Evolutionary conservation across 441 rosid species (phyloP), one percentile per base, ranked within the genome.

Genomic region (Croton setiger): DNA sequence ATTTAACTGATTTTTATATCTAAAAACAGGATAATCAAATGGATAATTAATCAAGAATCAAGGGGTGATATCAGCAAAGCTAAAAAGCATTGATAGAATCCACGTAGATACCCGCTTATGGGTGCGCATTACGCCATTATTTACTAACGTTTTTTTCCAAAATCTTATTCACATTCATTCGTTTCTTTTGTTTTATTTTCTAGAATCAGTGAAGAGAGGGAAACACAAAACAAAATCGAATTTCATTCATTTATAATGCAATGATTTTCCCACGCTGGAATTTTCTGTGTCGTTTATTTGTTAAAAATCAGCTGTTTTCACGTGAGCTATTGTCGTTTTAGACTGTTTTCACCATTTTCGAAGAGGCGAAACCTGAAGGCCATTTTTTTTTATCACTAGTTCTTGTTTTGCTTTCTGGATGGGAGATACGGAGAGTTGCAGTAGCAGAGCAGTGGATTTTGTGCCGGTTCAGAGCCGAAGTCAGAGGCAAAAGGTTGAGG

Each of bases 381-480:
- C n/a, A n/a, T 15, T 39, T 17, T 13, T 3, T 35, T 57, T 55
- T 27, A 7, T 14, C 27, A 18, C 18, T 35, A 55, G 13, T 64
- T 53, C 52, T 45, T 37, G 56, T 71, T 27, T 43, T 33, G 53
- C 13, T 39, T 48, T 49, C 70, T 66, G 55, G 78, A 87, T 81
- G 86, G 86, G 72, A 71, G 88, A 82, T 44, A 71, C 85, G 44
- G 90, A 81, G 85, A 87, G 95, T 71, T 84, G 88, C 74, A 74
- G 86, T 63, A 87, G 90, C 71, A 71, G 88, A 74, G 84, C 84
- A 10, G 82, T 68, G 59, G 87, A 72, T 62, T 82, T 72, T 41
- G 59, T 59, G 61, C 75, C 78, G 64, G 64, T 69, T 35, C 70
- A 67, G 69, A 71, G 67, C 63, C 78, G 86, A 39, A 81, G 68